A percentile compares a stretch with the other conserved stretches of the same genome.
Conservation (phyloP, 2,329 filamentous ascomycete species). For the Hypoxylon sp. region DNA sequence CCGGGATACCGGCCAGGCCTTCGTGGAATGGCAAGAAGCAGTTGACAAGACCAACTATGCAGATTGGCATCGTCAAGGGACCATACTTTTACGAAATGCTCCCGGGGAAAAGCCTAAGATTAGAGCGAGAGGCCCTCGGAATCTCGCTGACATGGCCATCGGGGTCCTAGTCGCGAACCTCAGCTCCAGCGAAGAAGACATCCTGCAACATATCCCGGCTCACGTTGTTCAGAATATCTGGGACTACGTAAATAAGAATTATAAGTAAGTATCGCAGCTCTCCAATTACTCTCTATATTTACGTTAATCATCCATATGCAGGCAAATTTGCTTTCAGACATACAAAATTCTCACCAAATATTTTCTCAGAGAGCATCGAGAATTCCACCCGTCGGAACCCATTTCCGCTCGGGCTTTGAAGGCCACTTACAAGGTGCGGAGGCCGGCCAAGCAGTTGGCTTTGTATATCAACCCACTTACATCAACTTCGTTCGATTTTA, state of each 20-base stretch:
- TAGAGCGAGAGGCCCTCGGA: conserved; percentile 51
- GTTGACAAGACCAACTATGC: not conserved
- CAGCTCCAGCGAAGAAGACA: conserved; percentile 46
- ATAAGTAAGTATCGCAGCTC: conserved; percentile 6
- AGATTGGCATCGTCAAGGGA: not conserved
- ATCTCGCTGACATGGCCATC: conserved; percentile 52
- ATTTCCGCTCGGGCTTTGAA: conserved; percentile 6
- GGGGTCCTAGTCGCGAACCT: conserved; percentile 51
- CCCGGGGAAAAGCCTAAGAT: conserved; percentile 38
- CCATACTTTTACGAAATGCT: not conserved
- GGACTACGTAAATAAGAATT: conserved; percentile 48
- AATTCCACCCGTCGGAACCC: not conserved
- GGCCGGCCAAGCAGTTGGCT: conserved; percentile 36
- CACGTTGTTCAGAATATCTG: conserved; percentile 51
- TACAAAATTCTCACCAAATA: conserved; percentile 18
- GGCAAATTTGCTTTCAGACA: conserved; percentile 16
- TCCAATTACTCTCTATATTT: not conserved
- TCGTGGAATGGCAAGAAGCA: not conserved
- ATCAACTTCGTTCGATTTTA: conserved; percentile 46
- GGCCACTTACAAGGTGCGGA: not conserved
- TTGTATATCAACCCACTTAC: conserved; percentile 51
- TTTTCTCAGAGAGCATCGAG: conserved; percentile 10
- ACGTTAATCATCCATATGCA: conserved; percentile 9
- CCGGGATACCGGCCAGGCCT: not conserved
- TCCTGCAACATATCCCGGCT: conserved; percentile 49